Evolutionary conservation across 2,329 filamentous ascomycete species (phyloP).

Genomic region (Fusarium concolor): DNA sequence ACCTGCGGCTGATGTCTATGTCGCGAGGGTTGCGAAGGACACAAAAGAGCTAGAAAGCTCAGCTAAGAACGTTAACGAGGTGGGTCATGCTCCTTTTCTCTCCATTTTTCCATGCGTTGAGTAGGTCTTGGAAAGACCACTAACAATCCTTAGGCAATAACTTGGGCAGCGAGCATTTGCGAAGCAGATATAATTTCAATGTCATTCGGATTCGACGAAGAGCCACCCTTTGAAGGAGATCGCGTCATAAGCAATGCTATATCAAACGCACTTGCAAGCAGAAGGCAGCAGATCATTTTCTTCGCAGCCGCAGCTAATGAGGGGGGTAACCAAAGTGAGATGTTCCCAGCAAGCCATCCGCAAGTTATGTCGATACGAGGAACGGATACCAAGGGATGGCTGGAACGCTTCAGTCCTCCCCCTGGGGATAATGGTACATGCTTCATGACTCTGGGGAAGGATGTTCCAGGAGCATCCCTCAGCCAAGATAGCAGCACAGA

Average conservation of each 20-base stretch:
- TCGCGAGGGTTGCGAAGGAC: neutral
- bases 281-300: neutral
- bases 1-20: neutral
- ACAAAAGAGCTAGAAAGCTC: neutral
- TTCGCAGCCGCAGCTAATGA: neutral
- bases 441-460: neutral
- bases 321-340: neutral
- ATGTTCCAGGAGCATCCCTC: neutral
- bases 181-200: neutral
- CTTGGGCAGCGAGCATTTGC: neutral
- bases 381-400: neutral
- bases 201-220: neutral
- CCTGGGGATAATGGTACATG: neutral
- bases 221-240: neutral
- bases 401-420: neutral
- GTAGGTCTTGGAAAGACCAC: too few relatives aligned
- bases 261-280: too few relatives aligned
- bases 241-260: neutral
- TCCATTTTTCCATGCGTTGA: too few relatives aligned
- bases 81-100: neutral
- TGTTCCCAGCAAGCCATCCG: neutral
- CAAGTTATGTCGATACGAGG: neutral
- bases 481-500: neutral
- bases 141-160: neutral
- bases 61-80: neutral